These are phyloP conservation scores for Hymenoscyphus scutula DNA, from an alignment of 2,329 filamentous ascomycete species.

Conservation along the genomic window DNA sequence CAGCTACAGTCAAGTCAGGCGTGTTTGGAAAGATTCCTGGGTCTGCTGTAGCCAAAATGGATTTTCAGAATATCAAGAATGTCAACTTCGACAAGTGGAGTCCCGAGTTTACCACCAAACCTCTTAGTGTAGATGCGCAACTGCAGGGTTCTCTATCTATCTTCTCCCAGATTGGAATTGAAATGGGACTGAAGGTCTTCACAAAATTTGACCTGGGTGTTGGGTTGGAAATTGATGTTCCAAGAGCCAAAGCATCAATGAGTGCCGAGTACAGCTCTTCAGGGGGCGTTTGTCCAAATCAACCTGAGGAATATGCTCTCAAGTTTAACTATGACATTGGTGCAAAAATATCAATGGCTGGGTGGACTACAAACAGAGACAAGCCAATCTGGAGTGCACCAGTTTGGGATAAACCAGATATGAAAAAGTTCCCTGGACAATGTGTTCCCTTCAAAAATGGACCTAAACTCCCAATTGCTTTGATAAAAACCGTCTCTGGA, in stretches of 20 bases:
- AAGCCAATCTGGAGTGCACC: slow-evolving; percentile 5
- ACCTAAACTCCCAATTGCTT: slow-evolving; percentile 7
- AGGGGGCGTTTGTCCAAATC: slow-evolving; percentile 12
- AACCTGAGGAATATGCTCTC: slow-evolving; percentile 7
- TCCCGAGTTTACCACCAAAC: slow-evolving; percentile 9
- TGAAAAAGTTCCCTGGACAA: slow-evolving; percentile 9
- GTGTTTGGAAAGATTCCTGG: slow-evolving; percentile 9
- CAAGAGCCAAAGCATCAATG: slow-evolving; percentile 7
- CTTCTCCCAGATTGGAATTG: slow-evolving; percentile 2
- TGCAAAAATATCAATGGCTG: slow-evolving; percentile 6
- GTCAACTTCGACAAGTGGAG: slow-evolving; percentile 10
- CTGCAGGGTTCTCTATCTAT: slow-evolving; percentile 9
- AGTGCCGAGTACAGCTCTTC: slow-evolving; percentile 9
- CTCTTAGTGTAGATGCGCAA: slow-evolving; percentile 3
- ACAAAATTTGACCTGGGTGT: slow-evolving; percentile 1
- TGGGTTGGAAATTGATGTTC: slow-evolving; percentile 9
- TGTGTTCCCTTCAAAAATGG: slow-evolving; percentile 9
- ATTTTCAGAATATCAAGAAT: neutral
- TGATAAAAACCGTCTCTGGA: no score
- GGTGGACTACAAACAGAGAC: slow-evolving; percentile 1
- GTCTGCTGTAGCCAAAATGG: slow-evolving; percentile 4
- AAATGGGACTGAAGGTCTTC: slow-evolving; percentile 9
- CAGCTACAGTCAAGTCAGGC: slow-evolving; percentile 9
- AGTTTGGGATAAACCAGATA: slow-evolving; percentile 3
- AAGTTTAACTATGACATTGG: slow-evolving; percentile 9